Base-by-base conservation (phyloP, 371 early-diverging fungal species). In the Mucor plumbeus region DNA sequence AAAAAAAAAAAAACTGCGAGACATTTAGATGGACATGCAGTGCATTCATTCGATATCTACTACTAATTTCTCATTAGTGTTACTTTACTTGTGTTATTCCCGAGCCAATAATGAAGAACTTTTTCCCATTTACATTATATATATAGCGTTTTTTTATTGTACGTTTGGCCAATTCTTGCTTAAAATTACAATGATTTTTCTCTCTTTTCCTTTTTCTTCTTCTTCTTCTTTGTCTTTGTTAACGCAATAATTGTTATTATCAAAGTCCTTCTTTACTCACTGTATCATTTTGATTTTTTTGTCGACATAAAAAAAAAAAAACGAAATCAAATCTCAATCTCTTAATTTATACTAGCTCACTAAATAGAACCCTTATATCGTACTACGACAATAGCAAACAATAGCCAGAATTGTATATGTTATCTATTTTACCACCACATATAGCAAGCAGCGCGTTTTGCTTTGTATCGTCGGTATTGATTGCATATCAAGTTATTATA, bases 401-500 rank as follows among this genome's bases (percentile, higher is more conserved):
- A 33, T 33, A 33, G 33, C 33, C 26, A 26, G 1, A 26, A 26
- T 26, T 3, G 1, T 17, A 36, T 14, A 57, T 57, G 57, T 14
- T 33, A 34, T 19, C 38, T 8, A 15, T 59, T 11, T 26, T 59
- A 17, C 43, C 39, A 59, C 26, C 21, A 39, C 59, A 59, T 15
- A 21, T 64, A n/a, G 41, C 34, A n/a, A 56, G 64, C 26, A 64
- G 35, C 17, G 17, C 26, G 5, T 14, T 58, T 11, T 65, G 59
- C 44, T 21, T 57, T n/a, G 9, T 71, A n/a, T 58, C 59, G 3
- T 59, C 53, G 9, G 13, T 66, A 19, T 35, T 71, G 19, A 61
- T 66, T 11, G 33, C 53, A 21, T 66, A 50, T 59, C 66, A 66
- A 63, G 67, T 44, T 0, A 35, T 56, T 31, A 35, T 43, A 44